These are phyloP conservation scores for Fusarium foetens DNA, from an alignment of 2,329 filamentous ascomycete species.

Conservation along the genomic window DNA sequence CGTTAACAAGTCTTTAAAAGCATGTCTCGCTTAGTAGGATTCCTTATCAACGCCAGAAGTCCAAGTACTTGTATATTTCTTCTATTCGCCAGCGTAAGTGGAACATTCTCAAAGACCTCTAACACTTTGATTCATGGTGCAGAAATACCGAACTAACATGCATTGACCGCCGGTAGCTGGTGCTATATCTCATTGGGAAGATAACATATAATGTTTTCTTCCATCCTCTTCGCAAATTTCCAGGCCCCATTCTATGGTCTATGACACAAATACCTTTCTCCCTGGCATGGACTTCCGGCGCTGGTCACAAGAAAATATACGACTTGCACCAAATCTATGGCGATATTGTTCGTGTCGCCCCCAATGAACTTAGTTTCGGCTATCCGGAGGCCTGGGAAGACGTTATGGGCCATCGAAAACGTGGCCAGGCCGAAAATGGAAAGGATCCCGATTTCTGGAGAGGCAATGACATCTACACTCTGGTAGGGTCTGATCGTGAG, in stretches of 20 bases:
- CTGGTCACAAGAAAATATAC: not conserved
- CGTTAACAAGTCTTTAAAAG: no score
- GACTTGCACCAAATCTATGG: not conserved
- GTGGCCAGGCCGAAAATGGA: not conserved
- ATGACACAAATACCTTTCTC: not conserved
- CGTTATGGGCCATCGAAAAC: not conserved
- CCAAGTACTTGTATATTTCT: no score
- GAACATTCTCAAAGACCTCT: no score
- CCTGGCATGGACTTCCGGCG: not conserved
- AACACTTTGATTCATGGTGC: no score
- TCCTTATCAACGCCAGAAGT: no score
- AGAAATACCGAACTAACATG: not conserved
- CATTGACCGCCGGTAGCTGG: accelerated
- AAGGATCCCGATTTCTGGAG: not conserved
- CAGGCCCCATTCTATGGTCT: not conserved
- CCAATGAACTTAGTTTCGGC: not conserved
- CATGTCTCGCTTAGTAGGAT: no score
- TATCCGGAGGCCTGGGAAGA: not conserved
- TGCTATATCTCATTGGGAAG: not conserved
- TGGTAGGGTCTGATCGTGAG: not conserved
- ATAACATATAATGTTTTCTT: not conserved
- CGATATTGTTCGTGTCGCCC: not conserved
- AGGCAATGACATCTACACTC: not conserved
- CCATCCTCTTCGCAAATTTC: not conserved
- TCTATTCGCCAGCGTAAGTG: no score